Conservation (phyloP, 345 rosid species). For the Heritiera fomes region DNA sequence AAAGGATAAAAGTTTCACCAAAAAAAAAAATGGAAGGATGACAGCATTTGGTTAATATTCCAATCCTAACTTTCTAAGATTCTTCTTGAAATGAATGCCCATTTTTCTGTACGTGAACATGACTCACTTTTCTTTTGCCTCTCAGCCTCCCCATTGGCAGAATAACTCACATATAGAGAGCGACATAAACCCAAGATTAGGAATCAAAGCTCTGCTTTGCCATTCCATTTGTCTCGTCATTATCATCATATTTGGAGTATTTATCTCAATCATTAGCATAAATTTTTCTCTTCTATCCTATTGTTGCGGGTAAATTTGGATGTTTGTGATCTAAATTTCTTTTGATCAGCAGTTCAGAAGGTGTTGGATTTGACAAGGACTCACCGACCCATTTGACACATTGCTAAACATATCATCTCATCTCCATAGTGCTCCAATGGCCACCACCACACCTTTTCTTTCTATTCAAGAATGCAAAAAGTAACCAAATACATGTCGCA, state of each 20-base stretch:
- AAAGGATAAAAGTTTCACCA: background rate
- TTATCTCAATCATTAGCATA: no score
- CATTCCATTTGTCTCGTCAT: background rate
- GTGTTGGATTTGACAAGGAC: slow-evolving; percentile 48
- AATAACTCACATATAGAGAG: slow-evolving; percentile 11
- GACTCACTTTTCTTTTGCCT: background rate
- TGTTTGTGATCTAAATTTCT: slow-evolving; percentile 34
- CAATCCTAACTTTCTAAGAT: slow-evolving; percentile 30
- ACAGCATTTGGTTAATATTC: background rate
- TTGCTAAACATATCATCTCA: slow-evolving; percentile 42
- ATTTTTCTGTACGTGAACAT: slow-evolving; percentile 20
- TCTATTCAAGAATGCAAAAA: slow-evolving; percentile 26
- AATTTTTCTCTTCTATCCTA: no score
- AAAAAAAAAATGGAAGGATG: background rate
- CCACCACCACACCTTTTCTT: slow-evolving; percentile 45
- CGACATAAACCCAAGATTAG: slow-evolving; percentile 20
- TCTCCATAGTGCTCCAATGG: slow-evolving; percentile 21
- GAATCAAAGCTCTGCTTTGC: slow-evolving; percentile 1
- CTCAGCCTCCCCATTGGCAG: slow-evolving; percentile 13
- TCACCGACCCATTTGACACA: slow-evolving; percentile 37
- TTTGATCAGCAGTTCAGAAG: slow-evolving; percentile 27
- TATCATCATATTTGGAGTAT: no score
- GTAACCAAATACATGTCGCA: slow-evolving; percentile 21
- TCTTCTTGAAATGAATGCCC: slow-evolving; percentile 35
- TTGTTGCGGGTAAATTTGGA: slow-evolving; percentile 40